phyloP scores from a whole-genome alignment of 331 rosid species.

The Rosa hybrid region DNA sequence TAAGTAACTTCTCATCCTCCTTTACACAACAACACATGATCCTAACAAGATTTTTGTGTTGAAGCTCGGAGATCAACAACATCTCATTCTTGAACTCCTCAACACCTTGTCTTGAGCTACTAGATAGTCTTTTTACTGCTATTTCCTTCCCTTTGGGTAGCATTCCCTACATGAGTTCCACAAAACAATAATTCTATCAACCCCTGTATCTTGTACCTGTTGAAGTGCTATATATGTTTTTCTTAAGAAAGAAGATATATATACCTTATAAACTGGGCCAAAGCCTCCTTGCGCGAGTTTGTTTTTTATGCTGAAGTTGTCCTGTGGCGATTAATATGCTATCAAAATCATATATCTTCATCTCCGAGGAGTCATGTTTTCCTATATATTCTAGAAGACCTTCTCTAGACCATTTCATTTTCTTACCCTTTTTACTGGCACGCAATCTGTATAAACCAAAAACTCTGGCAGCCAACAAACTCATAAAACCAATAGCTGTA shows the following conservation, averaged over 20 bases:
- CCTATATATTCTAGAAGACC: background rate
- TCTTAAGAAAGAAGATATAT: background rate
- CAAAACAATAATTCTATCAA: background rate
- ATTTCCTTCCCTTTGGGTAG: slow-evolving; percentile 33
- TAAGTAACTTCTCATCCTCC: slow-evolving; percentile 43
- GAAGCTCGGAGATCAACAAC: slow-evolving; percentile 21
- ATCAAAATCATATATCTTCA: slow-evolving; percentile 2
- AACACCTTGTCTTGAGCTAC: slow-evolving; percentile 43
- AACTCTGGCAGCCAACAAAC: background rate
- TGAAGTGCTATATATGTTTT: too few relatives aligned
- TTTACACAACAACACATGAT: slow-evolving; percentile 40
- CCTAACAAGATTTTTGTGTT: slow-evolving; percentile 36
- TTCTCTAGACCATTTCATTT: background rate
- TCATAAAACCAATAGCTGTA: background rate
- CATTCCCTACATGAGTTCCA: slow-evolving; percentile 28
- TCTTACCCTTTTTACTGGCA: background rate
- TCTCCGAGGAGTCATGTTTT: slow-evolving; percentile 7
- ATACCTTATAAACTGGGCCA: slow-evolving; percentile 27
- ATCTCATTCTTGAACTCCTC: slow-evolving; percentile 50
- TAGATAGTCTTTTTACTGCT: slow-evolving; percentile 44
- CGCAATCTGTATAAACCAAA: background rate
- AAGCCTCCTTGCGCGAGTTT: slow-evolving; percentile 33
- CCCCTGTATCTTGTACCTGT: background rate
- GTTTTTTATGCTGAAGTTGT: slow-evolving; percentile 21
- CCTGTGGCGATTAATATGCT: slow-evolving; percentile 18